Base-by-base conservation (phyloP, 2,329 filamentous ascomycete species). In the Xylariaceae sp. region DNA sequence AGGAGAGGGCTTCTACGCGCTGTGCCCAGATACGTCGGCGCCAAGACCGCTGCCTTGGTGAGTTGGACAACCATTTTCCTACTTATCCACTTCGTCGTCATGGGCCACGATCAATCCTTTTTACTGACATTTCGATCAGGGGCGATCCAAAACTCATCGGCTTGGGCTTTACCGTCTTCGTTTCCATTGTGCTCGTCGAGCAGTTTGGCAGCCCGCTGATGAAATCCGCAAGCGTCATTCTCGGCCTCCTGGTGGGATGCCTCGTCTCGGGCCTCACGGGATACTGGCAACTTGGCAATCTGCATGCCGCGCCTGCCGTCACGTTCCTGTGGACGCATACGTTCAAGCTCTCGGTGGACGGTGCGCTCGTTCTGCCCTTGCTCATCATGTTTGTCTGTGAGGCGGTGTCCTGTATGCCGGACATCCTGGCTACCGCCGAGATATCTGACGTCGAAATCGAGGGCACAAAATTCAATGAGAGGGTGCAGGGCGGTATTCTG, bases 301-400 rank as follows among this genome's bases (percentile, higher is more conserved):
- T 86, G 50, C 70, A 79, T 44, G 65, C 70, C 6, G 79, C 82
- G 0, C 81, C 81, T 0, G 76, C 73, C 1, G 79, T 66, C 3
- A 81, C 77, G n/a, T 86, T 86, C 62, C 76, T 85, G 56, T 86
- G 82, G 82, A 78, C 84, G 16, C 71, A 81, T 46, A 85, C 79
- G 0, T 86, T 85, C 68, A 75, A 75, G n/a, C 64, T 86, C 6
- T 71, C 67, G 7, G 68, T 85, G 8, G 85, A 86, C 50, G 77
- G 76, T 0, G 81, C 82, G 0, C 68, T 85, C n/a, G 78, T 85
- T 2, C 62, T 86, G 3, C 82, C 82, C 0, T 58, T 84, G 28
- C 59, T 84, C 19, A 76, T 85, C 51, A 79, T 85, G 38, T 72
- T 81, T 30, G 76, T 81, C 52, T 85, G 83, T 71, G 81, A 85